A percentile compares a stretch with the other conserved stretches of the same genome.
phyloP scores from a whole-genome alignment of 2,329 filamentous ascomycete species.

The Sarocladium strictum region DNA sequence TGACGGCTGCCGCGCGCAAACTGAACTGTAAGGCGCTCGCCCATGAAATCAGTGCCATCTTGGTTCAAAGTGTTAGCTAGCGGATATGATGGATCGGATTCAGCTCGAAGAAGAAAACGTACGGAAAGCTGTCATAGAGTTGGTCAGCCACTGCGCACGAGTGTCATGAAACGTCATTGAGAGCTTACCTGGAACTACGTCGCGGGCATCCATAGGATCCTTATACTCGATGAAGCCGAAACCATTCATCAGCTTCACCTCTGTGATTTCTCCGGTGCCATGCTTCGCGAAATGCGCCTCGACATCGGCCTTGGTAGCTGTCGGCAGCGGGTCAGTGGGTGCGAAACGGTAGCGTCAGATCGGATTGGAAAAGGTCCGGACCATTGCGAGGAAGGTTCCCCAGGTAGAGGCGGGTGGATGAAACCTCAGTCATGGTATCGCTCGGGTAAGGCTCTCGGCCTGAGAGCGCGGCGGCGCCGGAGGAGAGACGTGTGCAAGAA shows the following conservation, averaged over 20 bases:
- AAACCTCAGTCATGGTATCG: slow-evolving; percentile 75
- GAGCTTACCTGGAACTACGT: slow-evolving; percentile 85
- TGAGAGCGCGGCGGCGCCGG: neutral
- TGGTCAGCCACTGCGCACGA: neutral
- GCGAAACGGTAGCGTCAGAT: slow-evolving; percentile 17
- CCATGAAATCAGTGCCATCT: slow-evolving; percentile 99
- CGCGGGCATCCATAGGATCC: slow-evolving; percentile 94
- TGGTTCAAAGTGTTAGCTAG: slow-evolving; percentile 22
- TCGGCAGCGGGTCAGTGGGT: slow-evolving; percentile 40
- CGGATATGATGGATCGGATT: slow-evolving; percentile 7
- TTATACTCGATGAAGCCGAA: slow-evolving; percentile 99
- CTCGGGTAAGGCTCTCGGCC: neutral
- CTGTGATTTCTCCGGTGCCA: slow-evolving; percentile 94
- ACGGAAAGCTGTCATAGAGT: slow-evolving; percentile 49
- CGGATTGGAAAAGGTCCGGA: slow-evolving; percentile 37
- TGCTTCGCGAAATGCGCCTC: slow-evolving; percentile 93
- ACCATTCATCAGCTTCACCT: slow-evolving; percentile 99
- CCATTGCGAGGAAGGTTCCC: slow-evolving; percentile 96
- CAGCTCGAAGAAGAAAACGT: slow-evolving; percentile 28
- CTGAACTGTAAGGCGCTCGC: slow-evolving; percentile 93
- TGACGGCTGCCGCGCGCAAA: slow-evolving; percentile 82
- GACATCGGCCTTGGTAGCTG: slow-evolving; percentile 95
- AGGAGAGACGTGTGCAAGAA: neutral
- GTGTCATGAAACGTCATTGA: slow-evolving; percentile 17
- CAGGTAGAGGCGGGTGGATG: slow-evolving; percentile 90